Evolutionary conservation across 75 land plant genomes (phyloP).

Genomic region (Pinus tabuliformis): DNA sequence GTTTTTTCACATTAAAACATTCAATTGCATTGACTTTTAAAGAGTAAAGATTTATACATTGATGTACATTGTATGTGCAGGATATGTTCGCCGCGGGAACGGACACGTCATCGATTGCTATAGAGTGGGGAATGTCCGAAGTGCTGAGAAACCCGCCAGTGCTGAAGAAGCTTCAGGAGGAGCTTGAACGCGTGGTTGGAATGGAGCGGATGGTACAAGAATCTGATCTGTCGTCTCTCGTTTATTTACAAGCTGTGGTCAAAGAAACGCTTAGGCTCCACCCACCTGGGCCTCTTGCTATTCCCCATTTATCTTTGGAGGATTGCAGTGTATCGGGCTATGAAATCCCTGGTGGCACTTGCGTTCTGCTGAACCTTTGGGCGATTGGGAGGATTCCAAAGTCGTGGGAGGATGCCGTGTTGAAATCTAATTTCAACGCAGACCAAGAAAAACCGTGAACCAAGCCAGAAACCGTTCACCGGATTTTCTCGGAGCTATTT

Average conservation of each 20-base stretch:
- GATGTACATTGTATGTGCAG: neutral
- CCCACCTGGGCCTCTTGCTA: constrained; percentile 9
- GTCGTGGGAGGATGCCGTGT: too few species aligned
- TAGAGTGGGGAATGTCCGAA: constrained; percentile 15
- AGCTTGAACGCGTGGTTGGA: constrained; percentile 14
- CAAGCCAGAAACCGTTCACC: too few species aligned
- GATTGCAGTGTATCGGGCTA: too few species aligned
- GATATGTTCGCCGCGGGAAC: constrained; percentile 15
- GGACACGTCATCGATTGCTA: constrained; percentile 13
- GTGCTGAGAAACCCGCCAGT: constrained; percentile 9
- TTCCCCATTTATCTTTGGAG: too few species aligned
- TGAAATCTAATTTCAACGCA: too few species aligned
- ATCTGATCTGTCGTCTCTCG: neutral
- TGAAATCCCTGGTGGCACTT: too few species aligned
- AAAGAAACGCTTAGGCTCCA: constrained; percentile 23
- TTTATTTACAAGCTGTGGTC: constrained; percentile 18
- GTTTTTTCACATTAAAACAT: neutral
- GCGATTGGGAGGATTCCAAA: too few species aligned
- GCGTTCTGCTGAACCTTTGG: too few species aligned
- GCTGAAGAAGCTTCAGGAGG: constrained; percentile 16
- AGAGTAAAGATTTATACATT: neutral
- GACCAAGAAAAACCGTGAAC: too few species aligned
- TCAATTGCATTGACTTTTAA: neutral
- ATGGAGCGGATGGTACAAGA: constrained; percentile 17
- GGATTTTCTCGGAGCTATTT: too few species aligned